Evolutionary conservation across 129 eudicot species (phyloP).

Genomic region (Centaurea solstitialis): DNA sequence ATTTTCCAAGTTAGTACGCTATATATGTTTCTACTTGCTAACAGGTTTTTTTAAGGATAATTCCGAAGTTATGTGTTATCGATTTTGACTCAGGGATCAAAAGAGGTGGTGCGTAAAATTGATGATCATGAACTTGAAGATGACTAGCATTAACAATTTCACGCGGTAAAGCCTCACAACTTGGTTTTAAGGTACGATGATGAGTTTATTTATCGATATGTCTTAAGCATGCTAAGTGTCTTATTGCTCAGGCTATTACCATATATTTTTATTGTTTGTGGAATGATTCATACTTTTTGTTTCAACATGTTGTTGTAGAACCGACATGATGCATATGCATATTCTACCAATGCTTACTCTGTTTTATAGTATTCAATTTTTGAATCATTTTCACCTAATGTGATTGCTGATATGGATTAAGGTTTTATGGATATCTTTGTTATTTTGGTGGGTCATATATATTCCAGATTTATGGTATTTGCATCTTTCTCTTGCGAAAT

Average conservation of each 20-base stretch:
- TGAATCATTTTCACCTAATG: background rate
- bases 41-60: background rate
- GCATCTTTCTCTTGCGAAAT: too few species aligned
- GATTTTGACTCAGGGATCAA: slow-evolving; percentile 39
- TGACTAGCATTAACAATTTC: slow-evolving; percentile 37
- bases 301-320: background rate
- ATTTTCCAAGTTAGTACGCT: slow-evolving; percentile 39
- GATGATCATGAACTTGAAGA: slow-evolving; percentile 57
- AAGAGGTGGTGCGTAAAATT: slow-evolving; percentile 43
- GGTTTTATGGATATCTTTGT: too few species aligned
- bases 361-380: background rate
- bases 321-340: background rate
- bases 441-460: too few species aligned
- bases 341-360: background rate
- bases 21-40: background rate
- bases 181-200: slow-evolving; percentile 14
- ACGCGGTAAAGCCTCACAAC: slow-evolving; percentile 8
- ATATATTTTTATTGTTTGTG: background rate
- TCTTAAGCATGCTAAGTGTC: too few species aligned
- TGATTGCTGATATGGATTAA: background rate
- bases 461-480: too few species aligned
- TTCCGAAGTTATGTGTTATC: background rate
- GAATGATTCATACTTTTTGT: background rate
- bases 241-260: background rate
- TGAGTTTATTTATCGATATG: too few species aligned